These are phyloP conservation scores for Guyanaporus albipodus DNA, from an alignment of 768 basidiomycete species.

Conservation along the genomic window DNA sequence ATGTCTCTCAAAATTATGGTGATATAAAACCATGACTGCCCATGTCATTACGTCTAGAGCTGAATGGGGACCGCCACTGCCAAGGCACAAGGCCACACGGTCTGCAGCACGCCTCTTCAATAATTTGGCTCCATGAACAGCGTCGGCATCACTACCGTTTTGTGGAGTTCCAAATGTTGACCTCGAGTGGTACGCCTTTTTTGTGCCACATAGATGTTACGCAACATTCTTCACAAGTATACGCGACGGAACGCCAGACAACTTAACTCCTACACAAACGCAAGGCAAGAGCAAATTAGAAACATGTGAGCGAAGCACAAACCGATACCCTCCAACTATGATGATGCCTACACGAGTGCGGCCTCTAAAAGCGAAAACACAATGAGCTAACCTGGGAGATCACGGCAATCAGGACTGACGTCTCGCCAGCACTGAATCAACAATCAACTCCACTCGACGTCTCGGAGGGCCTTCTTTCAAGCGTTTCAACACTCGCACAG, in stretches of 20 bases:
- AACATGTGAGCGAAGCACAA: conserved; percentile 20
- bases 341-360: conserved; percentile 63
- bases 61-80: too few species aligned
- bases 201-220: conserved; percentile 79
- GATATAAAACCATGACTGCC: too few species aligned
- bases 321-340: conserved; percentile 59
- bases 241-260: conserved; percentile 95
- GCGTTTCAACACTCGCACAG: conserved; percentile 66
- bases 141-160: conserved; percentile 74
- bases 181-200: conserved; percentile 84
- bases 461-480: conserved; percentile 75
- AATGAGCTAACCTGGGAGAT: conserved; percentile 1
- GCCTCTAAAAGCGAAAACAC: conserved; percentile 50
- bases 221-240: conserved; percentile 88
- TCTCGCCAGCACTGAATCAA: conserved; percentile 84
- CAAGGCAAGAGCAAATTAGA: too few species aligned
- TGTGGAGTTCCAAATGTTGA: conserved; percentile 78
- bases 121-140: conserved; percentile 80
- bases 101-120: too few species aligned
- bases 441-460: conserved; percentile 75
- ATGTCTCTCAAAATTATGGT: too few species aligned
- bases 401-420: conserved; percentile 41
- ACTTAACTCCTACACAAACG: conserved; percentile 72
- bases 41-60: too few species aligned
- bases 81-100: too few species aligned